Evolutionary conservation across 148 eudicot genomes (phyloP), one percentile per base, ranked within the genome.

Genomic region (Drosera capensis): DNA sequence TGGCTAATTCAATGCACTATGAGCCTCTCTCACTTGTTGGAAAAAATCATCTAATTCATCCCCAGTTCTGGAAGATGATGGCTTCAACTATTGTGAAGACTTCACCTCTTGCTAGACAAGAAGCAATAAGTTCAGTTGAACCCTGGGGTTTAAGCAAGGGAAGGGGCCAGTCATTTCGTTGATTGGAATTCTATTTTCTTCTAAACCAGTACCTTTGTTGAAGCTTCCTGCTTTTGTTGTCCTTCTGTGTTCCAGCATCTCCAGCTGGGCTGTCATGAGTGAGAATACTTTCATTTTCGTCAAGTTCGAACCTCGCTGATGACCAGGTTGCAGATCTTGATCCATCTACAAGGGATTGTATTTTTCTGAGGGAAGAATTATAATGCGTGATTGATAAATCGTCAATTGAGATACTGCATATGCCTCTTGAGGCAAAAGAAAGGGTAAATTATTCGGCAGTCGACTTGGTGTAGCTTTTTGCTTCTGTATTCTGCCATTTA

Each of bases 81-180:
- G 72, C 88, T 29, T 70, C 71, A 49, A 53, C 45, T 62, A 82
- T 71, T 31, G 54, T 73, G 23, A 71, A 68, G 41, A 73, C 95
- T 25, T 78, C 87, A 46, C 16, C 71, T 38, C 50, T 51, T 54
- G 78, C 94, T 48, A 73, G 93, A 71, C 88, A 80, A 50, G 78
- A 63, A 55, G 83, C 95, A 37, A 56, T 71, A 39, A 90, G 72
- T 49, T 79, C 99, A 45, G 65, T 80, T 60, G 82, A 90, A 47
- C 71, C 76, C 30, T 90, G 99, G 99, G 99, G 93, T 22, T 67
- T 90, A 48, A 75, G 69, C 63, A 71, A 71, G 46, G 87, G 83
- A 43, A n/a, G n/a, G n/a, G n/a, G n/a, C 69, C 84, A 16, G 59
- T 90, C 26, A 74, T 74, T 50, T 73, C 99, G 23, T 71, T 90